phyloP scores from a whole-genome alignment of 345 rosid genomes.

The Diplotaxis tenuifolia region DNA sequence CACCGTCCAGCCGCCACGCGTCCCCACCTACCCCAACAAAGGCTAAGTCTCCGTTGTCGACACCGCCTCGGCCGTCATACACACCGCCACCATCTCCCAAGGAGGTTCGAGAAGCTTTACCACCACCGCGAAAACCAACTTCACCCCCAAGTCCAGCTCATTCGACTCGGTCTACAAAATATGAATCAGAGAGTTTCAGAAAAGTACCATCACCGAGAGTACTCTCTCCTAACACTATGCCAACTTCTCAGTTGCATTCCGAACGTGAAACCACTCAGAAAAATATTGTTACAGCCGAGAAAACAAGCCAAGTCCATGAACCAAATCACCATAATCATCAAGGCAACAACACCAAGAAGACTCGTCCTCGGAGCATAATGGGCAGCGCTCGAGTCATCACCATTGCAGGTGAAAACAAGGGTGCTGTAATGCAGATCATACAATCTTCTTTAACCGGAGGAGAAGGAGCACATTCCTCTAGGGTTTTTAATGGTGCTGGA shows the following conservation, averaged over 20 bases:
- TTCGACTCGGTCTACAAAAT: conserved; percentile 12
- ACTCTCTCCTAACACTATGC: conserved; percentile 69
- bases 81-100: conserved; percentile 34
- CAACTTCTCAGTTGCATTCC: conserved; percentile 54
- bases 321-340: conserved; percentile 31
- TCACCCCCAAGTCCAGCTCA: conserved; percentile 39
- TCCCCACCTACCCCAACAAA: conserved; percentile 20
- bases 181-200: conserved; percentile 36
- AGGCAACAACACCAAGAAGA: conserved; percentile 16
- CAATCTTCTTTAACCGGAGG: conserved; percentile 44
- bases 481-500: conserved; percentile 14
- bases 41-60: background rate
- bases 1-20: conserved; percentile 32
- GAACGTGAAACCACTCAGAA: conserved; percentile 50
- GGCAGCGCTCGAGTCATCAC: conserved; percentile 62
- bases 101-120: conserved; percentile 31
- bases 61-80: conserved; percentile 18
- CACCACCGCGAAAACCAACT: conserved; percentile 14
- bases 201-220: conserved; percentile 52
- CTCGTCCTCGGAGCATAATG: conserved; percentile 29
- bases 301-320: conserved; percentile 27
- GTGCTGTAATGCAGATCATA: conserved; percentile 76
- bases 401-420: conserved; percentile 86
- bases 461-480: conserved; percentile 26
- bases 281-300: conserved; percentile 50